A percentile compares a stretch with the other conserved stretches of the same genome.
Evolutionary conservation across 202 grass and related monocot genomes (phyloP).

Genomic region (Setaria italica): DNA sequence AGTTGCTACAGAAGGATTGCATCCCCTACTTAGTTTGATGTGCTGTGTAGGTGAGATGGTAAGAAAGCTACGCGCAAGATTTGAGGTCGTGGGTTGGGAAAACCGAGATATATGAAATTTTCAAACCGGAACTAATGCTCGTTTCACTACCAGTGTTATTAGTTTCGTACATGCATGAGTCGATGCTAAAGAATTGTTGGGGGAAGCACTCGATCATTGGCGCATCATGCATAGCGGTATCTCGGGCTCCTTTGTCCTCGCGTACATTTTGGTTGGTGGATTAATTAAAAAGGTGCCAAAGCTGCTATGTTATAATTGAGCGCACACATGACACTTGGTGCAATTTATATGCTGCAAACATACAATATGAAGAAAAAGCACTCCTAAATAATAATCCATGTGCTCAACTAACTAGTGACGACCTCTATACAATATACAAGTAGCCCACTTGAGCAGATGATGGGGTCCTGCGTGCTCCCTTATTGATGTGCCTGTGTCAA

Average conservation of each 20-base stretch:
- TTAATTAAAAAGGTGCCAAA: not conserved
- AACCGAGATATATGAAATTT: too few species aligned
- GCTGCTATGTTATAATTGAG: not conserved
- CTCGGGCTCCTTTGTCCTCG: not conserved
- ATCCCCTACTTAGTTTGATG: too few species aligned
- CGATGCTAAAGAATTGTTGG: too few species aligned
- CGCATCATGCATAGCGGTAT: not conserved
- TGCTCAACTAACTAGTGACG: not conserved
- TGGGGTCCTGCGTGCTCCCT: not conserved
- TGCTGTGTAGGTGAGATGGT: too few species aligned
- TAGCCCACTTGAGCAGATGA: not conserved
- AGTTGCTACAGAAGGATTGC: too few species aligned
- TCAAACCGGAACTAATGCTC: too few species aligned
- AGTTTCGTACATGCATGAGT: too few species aligned
- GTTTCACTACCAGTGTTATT: too few species aligned
- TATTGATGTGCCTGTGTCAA: not conserved
- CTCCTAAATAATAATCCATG: not conserved
- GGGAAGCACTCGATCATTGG: too few species aligned
- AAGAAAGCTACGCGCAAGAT: too few species aligned
- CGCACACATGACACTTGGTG: not conserved
- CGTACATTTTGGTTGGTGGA: not conserved
- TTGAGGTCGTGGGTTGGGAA: too few species aligned
- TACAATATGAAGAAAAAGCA: not conserved
- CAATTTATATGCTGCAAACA: not conserved
- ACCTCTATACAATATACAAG: not conserved